Conservation (phyloP, 192 early-diverging fungal genomes). For the Radiomyces spectabilis region DNA sequence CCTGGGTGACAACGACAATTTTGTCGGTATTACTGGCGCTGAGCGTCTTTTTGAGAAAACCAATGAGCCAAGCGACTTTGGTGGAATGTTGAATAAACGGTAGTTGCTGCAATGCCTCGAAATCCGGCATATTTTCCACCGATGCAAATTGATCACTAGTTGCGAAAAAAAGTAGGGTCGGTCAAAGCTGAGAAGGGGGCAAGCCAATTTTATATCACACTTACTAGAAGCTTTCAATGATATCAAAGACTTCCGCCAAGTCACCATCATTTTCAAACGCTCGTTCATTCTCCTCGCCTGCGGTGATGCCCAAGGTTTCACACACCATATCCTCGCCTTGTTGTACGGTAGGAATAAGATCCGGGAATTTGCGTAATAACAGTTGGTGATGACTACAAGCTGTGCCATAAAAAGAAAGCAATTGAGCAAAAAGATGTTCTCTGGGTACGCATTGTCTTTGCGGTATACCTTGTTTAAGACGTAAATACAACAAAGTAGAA, state of each 20-base stretch:
- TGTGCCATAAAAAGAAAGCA: not conserved
- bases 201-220: not conserved
- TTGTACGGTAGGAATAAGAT: conserved; percentile 1
- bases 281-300: not conserved
- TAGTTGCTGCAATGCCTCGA: not conserved
- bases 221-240: conserved; percentile 15
- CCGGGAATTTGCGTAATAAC: conserved; percentile 6
- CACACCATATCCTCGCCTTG: not conserved
- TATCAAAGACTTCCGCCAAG: not conserved
- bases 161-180: not conserved
- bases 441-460: not conserved
- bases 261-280: not conserved
- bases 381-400: conserved; percentile 7
- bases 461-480: conserved; percentile 11
- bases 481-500: conserved; percentile 4
- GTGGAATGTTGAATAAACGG: conserved; percentile 7
- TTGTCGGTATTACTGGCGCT: not conserved
- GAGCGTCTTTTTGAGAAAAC: not conserved
- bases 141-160: conserved; percentile 12
- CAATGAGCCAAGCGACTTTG: conserved; percentile 8
- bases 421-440: not conserved
- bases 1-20: conserved; percentile 16
- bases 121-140: not conserved
- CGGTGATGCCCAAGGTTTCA: not conserved
- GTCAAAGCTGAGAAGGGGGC: not conserved